A percentile compares a stretch with the other conserved stretches of the same genome.
Evolutionary conservation across 31 red algal species (phyloP).

Genomic region (Asparagopsis taxiformis): DNA sequence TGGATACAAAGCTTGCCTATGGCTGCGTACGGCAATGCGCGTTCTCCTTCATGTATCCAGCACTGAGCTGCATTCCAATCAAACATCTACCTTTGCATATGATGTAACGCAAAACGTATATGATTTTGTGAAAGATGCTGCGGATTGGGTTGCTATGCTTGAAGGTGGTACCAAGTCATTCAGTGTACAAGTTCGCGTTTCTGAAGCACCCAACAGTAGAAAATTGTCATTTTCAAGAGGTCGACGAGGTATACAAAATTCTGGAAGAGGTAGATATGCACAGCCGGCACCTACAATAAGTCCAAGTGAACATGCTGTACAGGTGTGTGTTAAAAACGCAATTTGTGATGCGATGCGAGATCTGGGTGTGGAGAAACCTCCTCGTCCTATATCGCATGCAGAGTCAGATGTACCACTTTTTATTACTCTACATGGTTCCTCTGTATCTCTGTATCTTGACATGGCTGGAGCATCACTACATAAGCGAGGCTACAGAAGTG

Average conservation of each 20-base stretch:
- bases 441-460: slow-evolving; percentile 35
- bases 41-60: slow-evolving; percentile 5
- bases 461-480: slow-evolving; percentile 46
- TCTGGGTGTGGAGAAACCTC: background rate
- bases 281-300: background rate
- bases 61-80: background rate
- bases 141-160: slow-evolving; percentile 4
- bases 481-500: slow-evolving; percentile 49
- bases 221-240: background rate
- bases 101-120: slow-evolving; percentile 7
- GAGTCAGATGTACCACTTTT: slow-evolving; percentile 27
- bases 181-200: slow-evolving; percentile 8
- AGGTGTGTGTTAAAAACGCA: slow-evolving; percentile 25
- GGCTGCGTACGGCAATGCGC: slow-evolving; percentile 49
- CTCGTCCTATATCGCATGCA: background rate
- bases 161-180: slow-evolving; percentile 19
- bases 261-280: background rate
- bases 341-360: slow-evolving; percentile 36
- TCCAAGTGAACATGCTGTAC: background rate
- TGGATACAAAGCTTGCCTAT: slow-evolving; percentile 40
- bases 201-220: background rate
- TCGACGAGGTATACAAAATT: background rate
- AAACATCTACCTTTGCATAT: background rate
- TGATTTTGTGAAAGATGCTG: slow-evolving; percentile 1
- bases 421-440: slow-evolving; percentile 2